These are phyloP conservation scores for Pholiota molesta DNA, from an alignment of 768 basidiomycete genomes.

Conservation along the genomic window DNA sequence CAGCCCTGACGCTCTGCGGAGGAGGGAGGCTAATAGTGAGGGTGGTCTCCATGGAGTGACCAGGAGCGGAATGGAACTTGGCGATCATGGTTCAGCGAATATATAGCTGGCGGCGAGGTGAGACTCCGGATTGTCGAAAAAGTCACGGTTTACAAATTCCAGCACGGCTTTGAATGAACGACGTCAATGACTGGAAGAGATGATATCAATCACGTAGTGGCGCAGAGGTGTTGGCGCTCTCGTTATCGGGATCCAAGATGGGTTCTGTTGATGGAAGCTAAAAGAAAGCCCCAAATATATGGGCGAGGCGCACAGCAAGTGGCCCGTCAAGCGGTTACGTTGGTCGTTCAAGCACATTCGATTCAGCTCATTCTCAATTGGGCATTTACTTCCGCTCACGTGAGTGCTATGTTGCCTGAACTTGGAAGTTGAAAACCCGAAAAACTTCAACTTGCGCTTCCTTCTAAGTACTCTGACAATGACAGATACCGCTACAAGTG, in stretches of 20 bases:
- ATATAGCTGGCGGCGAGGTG: conserved; percentile 2
- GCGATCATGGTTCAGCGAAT: conserved; percentile 25
- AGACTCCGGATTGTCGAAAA: conserved; percentile 3
- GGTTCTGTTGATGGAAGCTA: background rate
- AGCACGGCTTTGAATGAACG: conserved; percentile 5
- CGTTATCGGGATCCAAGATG: background rate
- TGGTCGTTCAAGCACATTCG: background rate
- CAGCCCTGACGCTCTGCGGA: conserved; percentile 16
- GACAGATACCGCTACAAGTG: no score
- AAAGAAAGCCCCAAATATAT: background rate
- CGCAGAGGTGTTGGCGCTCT: background rate
- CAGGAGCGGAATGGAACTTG: conserved; percentile 31
- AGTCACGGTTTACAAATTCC: conserved; percentile 9
- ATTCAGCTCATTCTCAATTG: background rate
- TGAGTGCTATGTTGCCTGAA: background rate
- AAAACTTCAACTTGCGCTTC: no score
- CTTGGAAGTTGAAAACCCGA: background rate
- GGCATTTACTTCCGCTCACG: conserved; percentile 6
- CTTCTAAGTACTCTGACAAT: no score
- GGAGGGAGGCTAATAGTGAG: conserved; percentile 30
- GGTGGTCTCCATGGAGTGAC: conserved; percentile 33
- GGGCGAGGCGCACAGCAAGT: conserved; percentile 1
- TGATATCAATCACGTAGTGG: conserved; percentile 3
- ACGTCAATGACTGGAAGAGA: conserved; percentile 1
- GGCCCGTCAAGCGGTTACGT: conserved; percentile 6